These are phyloP conservation scores for Yarrowia osloensis DNA, from an alignment of 805 yeast genomes.

Conservation along the genomic window DNA sequence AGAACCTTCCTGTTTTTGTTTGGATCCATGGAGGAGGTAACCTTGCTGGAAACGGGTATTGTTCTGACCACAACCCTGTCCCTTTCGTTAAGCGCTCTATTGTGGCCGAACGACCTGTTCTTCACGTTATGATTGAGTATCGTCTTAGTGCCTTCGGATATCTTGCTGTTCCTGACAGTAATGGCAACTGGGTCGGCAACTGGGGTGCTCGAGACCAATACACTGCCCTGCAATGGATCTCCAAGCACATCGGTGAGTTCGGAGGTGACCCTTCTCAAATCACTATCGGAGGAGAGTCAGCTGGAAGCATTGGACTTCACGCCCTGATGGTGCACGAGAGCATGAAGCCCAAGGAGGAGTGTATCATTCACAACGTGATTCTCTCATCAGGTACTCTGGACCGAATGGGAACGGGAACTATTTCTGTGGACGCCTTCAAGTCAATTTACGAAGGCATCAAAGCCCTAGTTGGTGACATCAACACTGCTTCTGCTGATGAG, in stretches of 20 bases:
- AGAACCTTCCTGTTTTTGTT: neutral
- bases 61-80: neutral
- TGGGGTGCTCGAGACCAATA: slow-evolving; percentile 24
- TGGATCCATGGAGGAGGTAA: slow-evolving; percentile 21
- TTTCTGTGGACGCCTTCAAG: neutral
- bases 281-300: slow-evolving; percentile 51
- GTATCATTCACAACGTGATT: neutral
- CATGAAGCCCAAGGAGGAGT: slow-evolving; percentile 5
- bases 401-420: neutral
- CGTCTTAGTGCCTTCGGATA: slow-evolving; percentile 3
- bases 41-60: slow-evolving; percentile 1
- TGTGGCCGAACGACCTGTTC: neutral
- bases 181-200: slow-evolving; percentile 9
- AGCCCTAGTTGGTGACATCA: neutral
- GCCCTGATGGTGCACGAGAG: slow-evolving; percentile 14
- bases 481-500: neutral
- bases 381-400: slow-evolving; percentile 5
- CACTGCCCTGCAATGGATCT: slow-evolving; percentile 3
- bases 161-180: neutral
- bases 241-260: slow-evolving; percentile 46
- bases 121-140: slow-evolving; percentile 2
- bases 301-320: slow-evolving; percentile 44
- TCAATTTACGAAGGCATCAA: neutral
- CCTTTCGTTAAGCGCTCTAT: slow-evolving; percentile 1
- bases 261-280: slow-evolving; percentile 51